Conservation (phyloP, 1,284 basidiomycete species). For the Malassezia arunalokei region DNA sequence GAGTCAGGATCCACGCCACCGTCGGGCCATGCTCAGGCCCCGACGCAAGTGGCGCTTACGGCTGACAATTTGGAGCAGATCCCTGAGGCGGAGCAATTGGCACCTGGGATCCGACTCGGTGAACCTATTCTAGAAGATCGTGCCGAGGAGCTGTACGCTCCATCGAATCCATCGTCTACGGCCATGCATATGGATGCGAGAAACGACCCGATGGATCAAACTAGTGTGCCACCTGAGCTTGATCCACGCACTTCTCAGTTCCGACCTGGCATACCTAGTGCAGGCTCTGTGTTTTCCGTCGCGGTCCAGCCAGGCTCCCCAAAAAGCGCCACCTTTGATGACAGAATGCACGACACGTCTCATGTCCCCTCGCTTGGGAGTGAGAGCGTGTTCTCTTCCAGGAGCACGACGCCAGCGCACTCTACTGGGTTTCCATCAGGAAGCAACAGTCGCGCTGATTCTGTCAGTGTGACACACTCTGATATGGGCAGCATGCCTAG, state of each 20-base stretch:
- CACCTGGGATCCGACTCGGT: conserved; percentile 36
- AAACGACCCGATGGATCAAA: not conserved
- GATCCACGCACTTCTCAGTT: conserved; percentile 37
- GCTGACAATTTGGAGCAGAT: conserved; percentile 39
- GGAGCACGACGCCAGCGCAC: conserved; percentile 14
- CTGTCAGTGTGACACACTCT: conserved; percentile 19
- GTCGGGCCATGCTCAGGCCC: not conserved
- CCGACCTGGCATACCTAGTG: conserved; percentile 33
- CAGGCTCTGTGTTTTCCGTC: conserved; percentile 39
- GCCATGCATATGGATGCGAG: too few species aligned
- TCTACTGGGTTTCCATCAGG: conserved; percentile 14
- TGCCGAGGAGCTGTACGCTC: too few species aligned
- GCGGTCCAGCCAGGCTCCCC: conserved; percentile 42
- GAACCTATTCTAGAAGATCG: not conserved
- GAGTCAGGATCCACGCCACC: not conserved
- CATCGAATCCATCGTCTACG: too few species aligned
- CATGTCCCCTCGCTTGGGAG: conserved; percentile 14
- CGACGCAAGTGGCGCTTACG: conserved; percentile 19
- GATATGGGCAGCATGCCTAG: conserved; percentile 29
- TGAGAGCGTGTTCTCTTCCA: conserved; percentile 16
- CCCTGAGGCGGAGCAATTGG: conserved; percentile 41
- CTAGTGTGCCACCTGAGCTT: conserved; percentile 38
- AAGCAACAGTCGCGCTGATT: not conserved
- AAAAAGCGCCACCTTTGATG: conserved; percentile 23
- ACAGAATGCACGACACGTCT: conserved; percentile 2